Conservation (phyloP, 2,329 filamentous ascomycete genomes). For the Pseudohalonectria lignicola region DNA sequence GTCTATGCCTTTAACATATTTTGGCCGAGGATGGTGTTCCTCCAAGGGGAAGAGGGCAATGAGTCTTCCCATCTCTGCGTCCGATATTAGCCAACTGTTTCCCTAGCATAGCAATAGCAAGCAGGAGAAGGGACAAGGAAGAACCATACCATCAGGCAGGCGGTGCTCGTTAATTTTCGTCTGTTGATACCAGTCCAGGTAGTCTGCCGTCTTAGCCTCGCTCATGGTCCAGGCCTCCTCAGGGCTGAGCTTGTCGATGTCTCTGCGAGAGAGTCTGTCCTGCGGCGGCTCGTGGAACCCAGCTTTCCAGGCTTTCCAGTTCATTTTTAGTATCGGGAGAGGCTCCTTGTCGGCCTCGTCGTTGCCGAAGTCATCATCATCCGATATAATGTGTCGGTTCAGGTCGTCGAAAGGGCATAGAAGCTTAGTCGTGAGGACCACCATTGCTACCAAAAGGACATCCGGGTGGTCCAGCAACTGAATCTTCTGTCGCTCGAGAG, state of each 20-base stretch:
- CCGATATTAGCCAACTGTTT: not conserved
- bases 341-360: too few species aligned
- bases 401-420: conserved; percentile 62
- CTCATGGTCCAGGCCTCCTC: conserved; percentile 33
- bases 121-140: not conserved
- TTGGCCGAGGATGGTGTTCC: conserved; percentile 2
- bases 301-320: conserved; percentile 63
- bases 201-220: conserved; percentile 54
- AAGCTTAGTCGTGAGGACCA: conserved; percentile 70
- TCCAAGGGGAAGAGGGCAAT: conserved; percentile 19
- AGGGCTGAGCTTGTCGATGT: conserved; percentile 14
- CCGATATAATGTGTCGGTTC: too few species aligned
- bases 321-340: conserved; percentile 45
- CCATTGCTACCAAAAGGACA: conserved; percentile 55
- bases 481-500: conserved; percentile 30
- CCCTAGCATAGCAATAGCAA: not conserved
- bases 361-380: too few species aligned
- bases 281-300: conserved; percentile 25
- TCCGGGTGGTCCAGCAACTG: conserved; percentile 58
- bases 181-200: conserved; percentile 68
- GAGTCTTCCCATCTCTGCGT: not conserved
- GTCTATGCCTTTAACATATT: not conserved
- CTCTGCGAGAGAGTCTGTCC: conserved; percentile 11
- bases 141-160: not conserved
- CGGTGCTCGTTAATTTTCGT: conserved; percentile 30